phyloP scores from a whole-genome alignment of 192 early-diverging fungal genomes.

The Phlyctochytrium planicorne region DNA sequence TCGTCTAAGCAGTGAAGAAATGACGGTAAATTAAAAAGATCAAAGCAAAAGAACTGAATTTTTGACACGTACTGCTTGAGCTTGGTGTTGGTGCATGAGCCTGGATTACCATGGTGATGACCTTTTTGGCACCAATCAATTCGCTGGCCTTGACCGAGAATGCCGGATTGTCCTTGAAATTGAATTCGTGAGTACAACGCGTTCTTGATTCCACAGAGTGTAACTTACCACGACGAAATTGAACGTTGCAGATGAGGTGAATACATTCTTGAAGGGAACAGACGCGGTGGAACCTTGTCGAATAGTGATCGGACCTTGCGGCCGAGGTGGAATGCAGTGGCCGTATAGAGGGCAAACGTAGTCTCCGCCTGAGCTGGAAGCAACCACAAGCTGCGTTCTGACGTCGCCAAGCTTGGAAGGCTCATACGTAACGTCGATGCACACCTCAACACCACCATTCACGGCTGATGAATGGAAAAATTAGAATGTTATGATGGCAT shows the following conservation, averaged over 20 bases:
- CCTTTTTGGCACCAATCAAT: conserved; percentile 54
- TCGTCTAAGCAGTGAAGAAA: conserved; percentile 12
- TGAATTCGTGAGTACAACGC: too few relatives aligned
- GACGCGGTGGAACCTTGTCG: conserved; percentile 43
- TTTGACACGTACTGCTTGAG: not conserved
- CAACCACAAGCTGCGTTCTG: conserved; percentile 47
- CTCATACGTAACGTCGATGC: conserved; percentile 56
- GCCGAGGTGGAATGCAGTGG: conserved; percentile 52
- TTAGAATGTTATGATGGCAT: not conserved
- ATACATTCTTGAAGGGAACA: conserved; percentile 63
- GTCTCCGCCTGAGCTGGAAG: conserved; percentile 56
- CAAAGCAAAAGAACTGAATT: not conserved
- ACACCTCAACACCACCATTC: conserved; percentile 48
- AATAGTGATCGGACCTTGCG: conserved; percentile 60
- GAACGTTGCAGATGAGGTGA: conserved; percentile 47
- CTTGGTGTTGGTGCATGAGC: conserved; percentile 36
- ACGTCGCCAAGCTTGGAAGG: conserved; percentile 60
- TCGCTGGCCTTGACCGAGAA: conserved; percentile 56
- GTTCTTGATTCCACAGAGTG: not conserved
- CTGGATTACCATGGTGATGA: conserved; percentile 43
- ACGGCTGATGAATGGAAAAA: conserved; percentile 28
- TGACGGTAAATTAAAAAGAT: not conserved
- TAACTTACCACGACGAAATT: conserved; percentile 46
- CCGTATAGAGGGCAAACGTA: conserved; percentile 58
- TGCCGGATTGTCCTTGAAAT: conserved; percentile 52